These are phyloP conservation scores for Prunus yedoensis DNA, from an alignment of 331 rosid genomes.

Conservation along the genomic window DNA sequence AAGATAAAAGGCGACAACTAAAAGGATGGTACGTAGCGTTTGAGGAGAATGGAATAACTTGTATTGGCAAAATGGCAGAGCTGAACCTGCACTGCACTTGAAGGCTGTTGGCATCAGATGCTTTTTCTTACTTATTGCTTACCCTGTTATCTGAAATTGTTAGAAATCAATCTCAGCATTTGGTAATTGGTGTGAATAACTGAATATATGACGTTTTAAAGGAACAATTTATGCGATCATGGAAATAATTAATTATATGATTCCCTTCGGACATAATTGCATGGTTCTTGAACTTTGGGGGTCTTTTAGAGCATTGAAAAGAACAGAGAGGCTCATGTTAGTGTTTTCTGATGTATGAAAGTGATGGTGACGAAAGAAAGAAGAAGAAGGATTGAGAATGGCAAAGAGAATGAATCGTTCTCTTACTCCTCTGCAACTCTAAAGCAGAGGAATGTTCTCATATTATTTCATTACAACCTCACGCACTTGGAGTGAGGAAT, in stretches of 20 bases:
- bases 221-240: not conserved
- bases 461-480: too few relatives aligned
- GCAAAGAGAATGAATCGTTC: too few relatives aligned
- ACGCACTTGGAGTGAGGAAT: too few relatives aligned
- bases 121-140: constrained; percentile 6
- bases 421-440: too few relatives aligned
- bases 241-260: not conserved
- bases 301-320: not conserved
- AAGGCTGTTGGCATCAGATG: constrained; percentile 15
- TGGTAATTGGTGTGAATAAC: too few relatives aligned
- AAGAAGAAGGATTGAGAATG: too few relatives aligned
- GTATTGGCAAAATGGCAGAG: not conserved
- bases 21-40: constrained; percentile 8
- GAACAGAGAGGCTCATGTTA: too few relatives aligned
- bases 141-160: not conserved
- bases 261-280: not conserved
- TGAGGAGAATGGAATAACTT: constrained; percentile 25
- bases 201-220: not conserved
- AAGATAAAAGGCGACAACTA: not conserved
- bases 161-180: not conserved
- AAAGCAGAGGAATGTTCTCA: too few relatives aligned
- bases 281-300: constrained; percentile 2
- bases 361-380: too few relatives aligned
- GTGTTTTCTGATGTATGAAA: too few relatives aligned
- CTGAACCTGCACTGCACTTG: not conserved